Evolutionary conservation across 352 stramenopile species (phyloP).

Genomic region (Pythium monospermum): DNA sequence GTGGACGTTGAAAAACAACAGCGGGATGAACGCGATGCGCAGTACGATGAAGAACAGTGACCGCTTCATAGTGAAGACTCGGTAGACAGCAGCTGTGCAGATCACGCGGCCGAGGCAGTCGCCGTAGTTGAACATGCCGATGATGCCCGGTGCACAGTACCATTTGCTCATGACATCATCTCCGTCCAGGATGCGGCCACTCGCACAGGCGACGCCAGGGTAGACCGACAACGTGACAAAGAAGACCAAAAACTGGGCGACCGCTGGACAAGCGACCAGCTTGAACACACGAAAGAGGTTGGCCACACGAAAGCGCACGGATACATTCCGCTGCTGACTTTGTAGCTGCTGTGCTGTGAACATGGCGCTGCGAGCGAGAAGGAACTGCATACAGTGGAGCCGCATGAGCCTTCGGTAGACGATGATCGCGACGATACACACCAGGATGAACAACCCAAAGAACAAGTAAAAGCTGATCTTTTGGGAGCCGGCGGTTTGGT

Average conservation of each 20-base stretch:
- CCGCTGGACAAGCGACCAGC: slow-evolving; percentile 39
- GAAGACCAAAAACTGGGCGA: slow-evolving; percentile 56
- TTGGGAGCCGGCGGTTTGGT: slow-evolving; percentile 31
- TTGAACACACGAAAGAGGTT: slow-evolving; percentile 44
- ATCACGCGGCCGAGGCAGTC: slow-evolving; percentile 55
- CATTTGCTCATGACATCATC: slow-evolving; percentile 26
- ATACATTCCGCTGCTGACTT: slow-evolving; percentile 18
- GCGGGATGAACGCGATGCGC: slow-evolving; percentile 48
- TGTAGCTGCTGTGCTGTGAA: slow-evolving; percentile 26
- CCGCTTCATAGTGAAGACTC: slow-evolving; percentile 48
- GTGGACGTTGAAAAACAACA: slow-evolving; percentile 50
- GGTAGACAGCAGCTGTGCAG: slow-evolving; percentile 43
- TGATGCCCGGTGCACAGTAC: slow-evolving; percentile 51
- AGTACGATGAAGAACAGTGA: slow-evolving; percentile 34
- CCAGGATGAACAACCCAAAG: slow-evolving; percentile 48
- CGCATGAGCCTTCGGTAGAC: slow-evolving; percentile 35
- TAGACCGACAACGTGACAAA: slow-evolving; percentile 52
- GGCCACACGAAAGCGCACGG: slow-evolving; percentile 18
- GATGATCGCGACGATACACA: slow-evolving; percentile 37
- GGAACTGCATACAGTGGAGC: slow-evolving; percentile 41
- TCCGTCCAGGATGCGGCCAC: slow-evolving; percentile 13
- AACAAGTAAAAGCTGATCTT: slow-evolving; percentile 56
- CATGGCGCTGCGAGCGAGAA: slow-evolving; percentile 40
- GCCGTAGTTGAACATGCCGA: slow-evolving; percentile 58
- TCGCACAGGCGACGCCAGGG: slow-evolving; percentile 44